Evolutionary conservation across 225 moss, liverwort and hornwort species (phyloP).

Genomic region (Antitrichia curtipendula): DNA sequence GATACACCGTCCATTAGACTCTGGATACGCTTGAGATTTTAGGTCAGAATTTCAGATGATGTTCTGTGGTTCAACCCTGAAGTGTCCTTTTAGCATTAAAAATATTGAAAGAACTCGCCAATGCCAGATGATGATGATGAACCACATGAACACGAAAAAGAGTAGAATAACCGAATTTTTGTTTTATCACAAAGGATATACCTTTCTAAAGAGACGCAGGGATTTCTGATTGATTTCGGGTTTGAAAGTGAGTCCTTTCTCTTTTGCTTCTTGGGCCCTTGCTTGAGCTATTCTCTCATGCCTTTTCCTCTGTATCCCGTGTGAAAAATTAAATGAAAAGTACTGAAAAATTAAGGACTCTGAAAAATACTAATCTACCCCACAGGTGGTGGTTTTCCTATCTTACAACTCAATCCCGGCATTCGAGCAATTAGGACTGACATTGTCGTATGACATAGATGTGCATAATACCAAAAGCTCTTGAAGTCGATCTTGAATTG

Average conservation of each 20-base stretch:
- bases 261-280: slow-evolving; percentile 55
- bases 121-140: not conserved
- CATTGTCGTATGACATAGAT: not conserved
- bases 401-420: not conserved
- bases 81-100: not conserved
- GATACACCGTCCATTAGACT: not conserved
- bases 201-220: slow-evolving; percentile 65
- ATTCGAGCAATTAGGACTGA: not conserved
- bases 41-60: not conserved
- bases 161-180: not conserved
- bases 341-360: not conserved
- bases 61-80: not conserved
- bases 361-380: not conserved
- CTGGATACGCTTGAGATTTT: not conserved
- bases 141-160: not conserved
- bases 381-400: not conserved
- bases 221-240: slow-evolving; percentile 76
- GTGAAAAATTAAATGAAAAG: not conserved
- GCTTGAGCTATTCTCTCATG: slow-evolving; percentile 62
- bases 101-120: not conserved
- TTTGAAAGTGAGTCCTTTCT: slow-evolving; percentile 74
- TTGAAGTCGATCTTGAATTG: slow-evolving; percentile 59
- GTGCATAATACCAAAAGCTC: slow-evolving; percentile 46
- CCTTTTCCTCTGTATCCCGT: slow-evolving; percentile 34
- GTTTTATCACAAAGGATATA: not conserved